Conservation (phyloP, 768 basidiomycete species). For the Phaeotremella fagi region DNA sequence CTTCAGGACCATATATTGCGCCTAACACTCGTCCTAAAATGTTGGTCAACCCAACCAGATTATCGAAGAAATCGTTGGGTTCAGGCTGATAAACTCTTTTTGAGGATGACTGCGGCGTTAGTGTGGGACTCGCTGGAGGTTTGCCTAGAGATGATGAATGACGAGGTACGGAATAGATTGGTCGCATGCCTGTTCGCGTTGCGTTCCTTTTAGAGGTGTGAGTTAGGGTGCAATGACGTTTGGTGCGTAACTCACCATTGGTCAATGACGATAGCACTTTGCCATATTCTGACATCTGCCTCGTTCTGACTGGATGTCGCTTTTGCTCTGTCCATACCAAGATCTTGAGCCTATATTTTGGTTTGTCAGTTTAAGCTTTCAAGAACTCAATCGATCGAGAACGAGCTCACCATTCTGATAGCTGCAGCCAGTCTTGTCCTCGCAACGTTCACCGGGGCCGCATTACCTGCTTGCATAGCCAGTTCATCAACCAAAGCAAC, state of each 20-base stretch:
- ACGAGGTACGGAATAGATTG: conserved; percentile 3
- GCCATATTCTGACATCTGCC: conserved; percentile 15
- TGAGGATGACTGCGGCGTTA: background rate
- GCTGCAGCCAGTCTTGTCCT: conserved; percentile 13
- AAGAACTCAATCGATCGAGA: no score
- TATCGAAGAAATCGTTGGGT: background rate
- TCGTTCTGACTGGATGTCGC: background rate
- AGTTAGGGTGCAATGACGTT: no score
- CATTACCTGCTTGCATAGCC: conserved; percentile 5
- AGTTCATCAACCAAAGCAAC: conserved; percentile 17
- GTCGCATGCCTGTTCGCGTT: conserved; percentile 7
- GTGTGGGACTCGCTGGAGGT: background rate
- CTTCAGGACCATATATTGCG: conserved; percentile 9
- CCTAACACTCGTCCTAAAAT: background rate
- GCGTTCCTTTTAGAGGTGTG: conserved; percentile 22
- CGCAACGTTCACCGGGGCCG: conserved; percentile 3
- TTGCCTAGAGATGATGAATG: background rate
- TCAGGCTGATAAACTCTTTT: background rate
- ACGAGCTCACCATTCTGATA: conserved; percentile 18
- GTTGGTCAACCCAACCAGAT: conserved; percentile 1
- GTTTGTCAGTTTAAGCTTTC: background rate
- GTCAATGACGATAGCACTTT: conserved; percentile 16
- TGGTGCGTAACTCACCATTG: conserved; percentile 17
- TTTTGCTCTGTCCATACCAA: conserved; percentile 7
- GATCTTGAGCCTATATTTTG: conserved; percentile 14